Evolutionary conservation across 1,284 basidiomycete genomes (phyloP).

Genomic region (Kalmanozyma brasiliensis): DNA sequence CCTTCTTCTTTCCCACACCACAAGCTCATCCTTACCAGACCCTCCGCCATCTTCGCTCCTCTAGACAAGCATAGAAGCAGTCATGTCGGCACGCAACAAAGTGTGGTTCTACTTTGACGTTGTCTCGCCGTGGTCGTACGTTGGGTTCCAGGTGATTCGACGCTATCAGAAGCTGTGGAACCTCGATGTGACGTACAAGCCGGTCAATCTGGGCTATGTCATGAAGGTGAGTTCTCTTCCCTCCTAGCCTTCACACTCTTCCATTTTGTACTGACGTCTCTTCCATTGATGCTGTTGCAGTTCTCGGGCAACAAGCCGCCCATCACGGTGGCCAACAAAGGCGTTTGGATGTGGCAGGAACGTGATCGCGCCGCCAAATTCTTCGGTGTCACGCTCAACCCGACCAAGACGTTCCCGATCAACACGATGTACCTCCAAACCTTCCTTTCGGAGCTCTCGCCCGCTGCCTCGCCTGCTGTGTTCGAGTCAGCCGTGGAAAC

Average conservation of each 20-base stretch:
- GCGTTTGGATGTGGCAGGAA: slow-evolving; percentile 53
- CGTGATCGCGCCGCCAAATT: slow-evolving; percentile 48
- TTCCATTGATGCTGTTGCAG: slow-evolving; percentile 2
- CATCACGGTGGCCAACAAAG: slow-evolving; percentile 62
- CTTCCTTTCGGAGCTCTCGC: slow-evolving; percentile 39
- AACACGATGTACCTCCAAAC: slow-evolving; percentile 54
- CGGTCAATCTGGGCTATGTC: slow-evolving; percentile 60
- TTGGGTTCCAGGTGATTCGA: slow-evolving; percentile 55
- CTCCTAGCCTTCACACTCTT: background rate
- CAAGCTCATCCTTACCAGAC: background rate
- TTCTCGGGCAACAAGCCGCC: slow-evolving; percentile 63
- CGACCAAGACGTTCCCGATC: slow-evolving; percentile 56
- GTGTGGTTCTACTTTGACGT: slow-evolving; percentile 60
- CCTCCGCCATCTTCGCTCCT: background rate
- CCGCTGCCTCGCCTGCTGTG: background rate
- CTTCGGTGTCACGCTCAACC: slow-evolving; percentile 56
- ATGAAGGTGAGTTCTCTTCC: slow-evolving; percentile 56
- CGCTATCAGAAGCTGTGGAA: slow-evolving; percentile 58
- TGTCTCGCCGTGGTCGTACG: slow-evolving; percentile 64
- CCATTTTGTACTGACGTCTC: background rate
- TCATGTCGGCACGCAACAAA: slow-evolving; percentile 36
- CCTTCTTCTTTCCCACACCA: background rate
- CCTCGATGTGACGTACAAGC: slow-evolving; percentile 52
- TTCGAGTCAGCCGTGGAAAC: slow-evolving; percentile 37
- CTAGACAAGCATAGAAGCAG: background rate